These are phyloP conservation scores for Basidioascus undulatus DNA, from an alignment of 768 basidiomycete genomes.

Conservation along the genomic window DNA sequence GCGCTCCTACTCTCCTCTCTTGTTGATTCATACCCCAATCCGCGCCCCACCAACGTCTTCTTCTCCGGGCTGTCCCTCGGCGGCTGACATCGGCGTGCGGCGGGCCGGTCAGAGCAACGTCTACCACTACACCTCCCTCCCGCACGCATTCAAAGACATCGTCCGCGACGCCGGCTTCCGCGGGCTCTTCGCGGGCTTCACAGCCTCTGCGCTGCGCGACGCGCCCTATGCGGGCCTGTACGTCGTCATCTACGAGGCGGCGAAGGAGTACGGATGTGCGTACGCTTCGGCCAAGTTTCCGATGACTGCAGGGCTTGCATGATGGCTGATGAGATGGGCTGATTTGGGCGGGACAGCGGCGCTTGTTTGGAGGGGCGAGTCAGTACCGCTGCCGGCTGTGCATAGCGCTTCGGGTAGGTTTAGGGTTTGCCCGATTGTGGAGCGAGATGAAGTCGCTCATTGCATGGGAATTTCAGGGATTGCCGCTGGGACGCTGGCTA, in stretches of 20 bases:
- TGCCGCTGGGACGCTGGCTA: constrained; percentile 59
- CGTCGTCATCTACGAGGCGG: constrained; percentile 61
- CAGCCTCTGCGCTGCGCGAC: constrained; percentile 73
- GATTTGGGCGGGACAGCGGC: constrained; percentile 11
- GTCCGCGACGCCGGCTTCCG: constrained; percentile 39
- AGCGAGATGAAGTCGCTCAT: neutral
- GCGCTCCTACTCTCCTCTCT: constrained; percentile 11
- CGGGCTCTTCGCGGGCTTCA: constrained; percentile 61
- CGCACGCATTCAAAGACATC: constrained; percentile 34
- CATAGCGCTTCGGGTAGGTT: neutral
- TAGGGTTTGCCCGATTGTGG: neutral
- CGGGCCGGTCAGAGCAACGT: constrained; percentile 59
- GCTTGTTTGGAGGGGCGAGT: neutral
- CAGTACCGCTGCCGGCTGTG: neutral
- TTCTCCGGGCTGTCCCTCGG: neutral
- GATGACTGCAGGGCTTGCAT: constrained; percentile 22
- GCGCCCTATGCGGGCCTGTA: constrained; percentile 86
- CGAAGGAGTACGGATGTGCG: constrained; percentile 49
- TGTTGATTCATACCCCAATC: no score
- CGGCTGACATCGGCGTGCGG: no score
- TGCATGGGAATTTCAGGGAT: constrained; percentile 31
- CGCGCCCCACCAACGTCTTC: neutral
- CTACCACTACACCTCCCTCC: constrained; percentile 40
- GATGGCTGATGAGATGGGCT: constrained; percentile 32
- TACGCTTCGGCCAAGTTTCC: constrained; percentile 20